Evolutionary conservation across 2,329 filamentous ascomycete genomes (phyloP).

Genomic region (Colletotrichum musae): DNA sequence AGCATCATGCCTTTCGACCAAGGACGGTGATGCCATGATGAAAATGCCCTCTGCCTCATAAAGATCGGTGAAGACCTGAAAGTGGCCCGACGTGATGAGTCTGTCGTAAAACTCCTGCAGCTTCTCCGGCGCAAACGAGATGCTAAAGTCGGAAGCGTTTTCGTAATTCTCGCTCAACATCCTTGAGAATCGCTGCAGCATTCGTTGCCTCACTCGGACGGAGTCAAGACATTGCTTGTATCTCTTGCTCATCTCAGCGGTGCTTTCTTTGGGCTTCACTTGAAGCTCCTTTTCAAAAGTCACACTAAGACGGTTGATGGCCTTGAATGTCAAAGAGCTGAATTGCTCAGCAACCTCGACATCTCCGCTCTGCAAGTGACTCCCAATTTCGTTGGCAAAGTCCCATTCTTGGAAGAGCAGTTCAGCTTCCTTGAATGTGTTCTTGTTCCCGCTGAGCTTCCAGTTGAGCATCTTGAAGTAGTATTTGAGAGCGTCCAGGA

Average conservation of each 20-base stretch:
- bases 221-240: constrained; percentile 97
- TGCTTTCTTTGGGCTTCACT: constrained; percentile 85
- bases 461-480: constrained; percentile 99
- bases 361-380: constrained; percentile 92
- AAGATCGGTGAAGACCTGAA: constrained; percentile 82
- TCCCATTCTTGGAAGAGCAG: constrained; percentile 98
- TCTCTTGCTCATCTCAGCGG: constrained; percentile 92
- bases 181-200: constrained; percentile 94
- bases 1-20: constrained; percentile 82
- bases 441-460: constrained; percentile 98
- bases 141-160: constrained; percentile 95
- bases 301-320: constrained; percentile 86
- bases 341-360: constrained; percentile 99
- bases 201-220: constrained; percentile 94
- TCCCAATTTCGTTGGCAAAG: constrained; percentile 93
- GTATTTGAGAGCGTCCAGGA: constrained; percentile 93
- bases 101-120: constrained; percentile 85
- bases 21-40: constrained; percentile 85
- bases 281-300: constrained; percentile 95
- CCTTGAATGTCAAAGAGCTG: constrained; percentile 92
- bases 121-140: constrained; percentile 77
- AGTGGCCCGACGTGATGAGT: constrained; percentile 86
- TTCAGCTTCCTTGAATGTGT: constrained; percentile 99
- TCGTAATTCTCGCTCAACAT: constrained; percentile 95
- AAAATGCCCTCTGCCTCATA: constrained; percentile 83